These are phyloP conservation scores for Aciculosporium take DNA, from an alignment of 2,329 filamentous ascomycete genomes.

Conservation along the genomic window DNA sequence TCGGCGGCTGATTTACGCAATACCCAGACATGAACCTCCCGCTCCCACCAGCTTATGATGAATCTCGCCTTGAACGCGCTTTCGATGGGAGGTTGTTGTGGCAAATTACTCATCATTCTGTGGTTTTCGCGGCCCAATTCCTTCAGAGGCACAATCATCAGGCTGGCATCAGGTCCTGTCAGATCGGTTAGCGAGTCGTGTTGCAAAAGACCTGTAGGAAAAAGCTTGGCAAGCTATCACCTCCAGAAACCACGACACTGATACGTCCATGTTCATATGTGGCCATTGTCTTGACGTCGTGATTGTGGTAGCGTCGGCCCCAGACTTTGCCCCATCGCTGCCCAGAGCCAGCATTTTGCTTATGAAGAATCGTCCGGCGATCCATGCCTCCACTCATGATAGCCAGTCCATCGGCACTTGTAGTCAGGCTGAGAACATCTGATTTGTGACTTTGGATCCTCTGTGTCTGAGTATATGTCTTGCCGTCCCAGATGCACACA, in stretches of 20 bases:
- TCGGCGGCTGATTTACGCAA: conserved; percentile 32
- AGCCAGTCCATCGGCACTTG: conserved; percentile 63
- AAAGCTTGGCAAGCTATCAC: conserved; percentile 31
- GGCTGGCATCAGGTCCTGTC: conserved; percentile 69
- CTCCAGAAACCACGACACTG: conserved; percentile 84
- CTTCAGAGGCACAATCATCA: conserved; percentile 63
- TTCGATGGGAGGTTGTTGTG: conserved; percentile 59
- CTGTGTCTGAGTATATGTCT: conserved; percentile 78
- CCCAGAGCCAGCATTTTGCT: conserved; percentile 44
- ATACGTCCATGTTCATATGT: conserved; percentile 72
- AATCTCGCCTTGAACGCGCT: conserved; percentile 62
- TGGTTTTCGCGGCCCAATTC: conserved; percentile 70
- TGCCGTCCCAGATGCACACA: conserved; percentile 84
- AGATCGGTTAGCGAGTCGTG: conserved; percentile 5
- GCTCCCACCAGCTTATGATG: conserved; percentile 84
- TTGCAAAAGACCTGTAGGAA: not conserved
- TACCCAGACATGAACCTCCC: conserved; percentile 73
- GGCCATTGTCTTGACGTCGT: conserved; percentile 91
- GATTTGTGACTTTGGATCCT: conserved; percentile 76
- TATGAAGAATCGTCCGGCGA: conserved; percentile 71
- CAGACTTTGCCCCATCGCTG: conserved; percentile 73
- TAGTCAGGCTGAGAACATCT: conserved; percentile 78
- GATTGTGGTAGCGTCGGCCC: conserved; percentile 74
- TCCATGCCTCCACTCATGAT: conserved; percentile 91
- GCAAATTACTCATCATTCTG: conserved; percentile 67